A percentile compares a stretch with the other conserved stretches of the same genome.
These are phyloP conservation scores for Vachellia pachyceras DNA, from an alignment of 306 rosid species.

Conservation along the genomic window DNA sequence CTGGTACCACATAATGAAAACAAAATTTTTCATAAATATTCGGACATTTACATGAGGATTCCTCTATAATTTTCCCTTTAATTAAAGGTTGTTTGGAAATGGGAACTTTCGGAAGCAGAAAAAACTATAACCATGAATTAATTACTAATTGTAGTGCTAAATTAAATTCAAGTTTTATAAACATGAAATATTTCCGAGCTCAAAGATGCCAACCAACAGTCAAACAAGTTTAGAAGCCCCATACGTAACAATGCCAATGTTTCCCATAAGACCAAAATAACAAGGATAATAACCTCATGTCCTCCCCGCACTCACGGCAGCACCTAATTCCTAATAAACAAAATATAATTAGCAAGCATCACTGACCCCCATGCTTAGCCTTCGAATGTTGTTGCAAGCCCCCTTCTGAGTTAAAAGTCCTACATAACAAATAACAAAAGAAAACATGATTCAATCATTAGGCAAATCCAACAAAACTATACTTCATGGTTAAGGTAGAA, in stretches of 20 bases:
- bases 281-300: not conserved
- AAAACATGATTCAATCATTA: not conserved
- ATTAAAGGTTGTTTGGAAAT: no score
- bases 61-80: no score
- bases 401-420: conserved; percentile 54
- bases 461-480: not conserved
- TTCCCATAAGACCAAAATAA: conserved; percentile 21
- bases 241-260: no score
- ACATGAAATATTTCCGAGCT: not conserved
- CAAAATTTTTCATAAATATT: no score
- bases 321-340: not conserved
- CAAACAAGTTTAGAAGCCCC: conserved; percentile 5
- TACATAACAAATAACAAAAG: conserved; percentile 3
- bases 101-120: no score
- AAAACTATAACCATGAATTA: no score
- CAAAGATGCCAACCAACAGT: conserved; percentile 13
- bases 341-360: not conserved
- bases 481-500: not conserved
- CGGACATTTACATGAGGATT: no score
- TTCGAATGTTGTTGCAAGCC: conserved; percentile 68
- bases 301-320: conserved; percentile 33
- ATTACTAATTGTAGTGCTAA: not conserved
- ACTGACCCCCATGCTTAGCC: conserved; percentile 61
- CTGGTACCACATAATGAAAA: no score
- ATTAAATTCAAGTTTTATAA: not conserved